Evolutionary conservation across 2,329 filamentous ascomycete species (phyloP), one percentile per base, ranked within the genome.

Genomic region (Nothophoma quercina): DNA sequence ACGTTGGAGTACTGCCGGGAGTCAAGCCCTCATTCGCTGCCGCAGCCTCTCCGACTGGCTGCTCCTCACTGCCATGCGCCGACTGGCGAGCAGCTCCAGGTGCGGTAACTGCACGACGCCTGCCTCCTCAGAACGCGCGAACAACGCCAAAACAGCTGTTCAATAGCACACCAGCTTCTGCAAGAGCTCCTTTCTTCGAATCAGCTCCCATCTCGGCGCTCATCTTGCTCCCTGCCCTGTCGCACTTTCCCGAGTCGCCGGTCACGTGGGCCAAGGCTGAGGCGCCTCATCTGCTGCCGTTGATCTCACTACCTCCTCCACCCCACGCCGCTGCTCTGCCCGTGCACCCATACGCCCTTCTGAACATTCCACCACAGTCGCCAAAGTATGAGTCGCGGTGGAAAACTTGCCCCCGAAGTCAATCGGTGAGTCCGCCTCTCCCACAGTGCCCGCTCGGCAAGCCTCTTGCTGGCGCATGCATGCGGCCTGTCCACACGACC

Each of bases 341-440:
- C 28, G 51, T 59, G 48, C 49, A 55, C 41, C 57, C 59, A 56
- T 59, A 58, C 67, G 63, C 57, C 62, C 53, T 54, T 61, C 49
- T 15, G 34, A 42, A 47, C 43, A 32, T 51, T 53, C 58, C 43
- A 55, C 47, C 42, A 53, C 63, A 62, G 50, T 65, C 66, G 60
- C 66, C 71, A 72, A 92, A 89, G 87, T 88, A 96, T 96, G 91
- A 96, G 88, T 91, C 89, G 91, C 82, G 88, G 87, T 83, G 89
- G 88, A 81, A 98, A 97, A 87, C 89, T 98, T 85, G 93, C 93
- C 82, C 93, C 95, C 81, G 95, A 99, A 90, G 93, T 97, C 83
- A 98, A 98, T 85, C 89, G 92, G 92, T 96, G 82, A 75, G 88
- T 82, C 56, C 45, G 50, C 59, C 23, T 29, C 51, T 38, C 39